Evolutionary conservation across 495 filamentous ascomycete species (phyloP).

Genomic region (Umbilicaria muhlenbergii): DNA sequence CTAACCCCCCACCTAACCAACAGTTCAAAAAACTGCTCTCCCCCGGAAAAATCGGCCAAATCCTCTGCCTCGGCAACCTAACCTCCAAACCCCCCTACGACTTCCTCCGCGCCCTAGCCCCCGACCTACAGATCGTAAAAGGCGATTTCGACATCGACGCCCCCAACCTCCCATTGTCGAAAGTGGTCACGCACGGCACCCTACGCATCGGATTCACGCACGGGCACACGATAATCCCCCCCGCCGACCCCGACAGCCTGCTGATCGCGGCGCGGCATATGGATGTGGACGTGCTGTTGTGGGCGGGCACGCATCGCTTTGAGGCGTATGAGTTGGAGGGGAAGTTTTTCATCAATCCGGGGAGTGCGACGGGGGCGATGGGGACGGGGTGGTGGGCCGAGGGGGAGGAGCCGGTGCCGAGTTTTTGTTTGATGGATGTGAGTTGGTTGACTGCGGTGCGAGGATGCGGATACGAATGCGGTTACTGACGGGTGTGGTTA

Average conservation of each 20-base stretch:
- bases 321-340: conserved; percentile 98
- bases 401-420: conserved; percentile 74
- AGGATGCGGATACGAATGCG: background rate
- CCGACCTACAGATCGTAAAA: conserved; percentile 90
- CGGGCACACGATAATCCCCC: conserved; percentile 86
- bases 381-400: conserved; percentile 54
- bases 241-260: conserved; percentile 77
- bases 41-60: conserved; percentile 95
- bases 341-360: conserved; percentile 96
- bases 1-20: conserved; percentile 4
- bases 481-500: conserved; percentile 16
- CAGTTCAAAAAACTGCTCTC: conserved; percentile 98
- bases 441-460: conserved; percentile 29
- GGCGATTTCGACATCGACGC: conserved; percentile 91
- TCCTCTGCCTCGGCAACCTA: conserved; percentile 90
- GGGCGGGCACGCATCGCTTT: conserved; percentile 94
- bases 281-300: conserved; percentile 92
- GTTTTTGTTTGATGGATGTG: conserved; percentile 99
- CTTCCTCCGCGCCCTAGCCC: conserved; percentile 79
- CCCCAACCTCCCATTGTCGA: conserved; percentile 74
- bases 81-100: conserved; percentile 91
- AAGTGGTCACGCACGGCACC: conserved; percentile 86
- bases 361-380: conserved; percentile 81
- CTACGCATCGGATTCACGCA: conserved; percentile 93
- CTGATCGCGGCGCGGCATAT: conserved; percentile 89